Evolutionary conservation across 495 filamentous ascomycete species (phyloP).

Genomic region (Xylaria cubensis): DNA sequence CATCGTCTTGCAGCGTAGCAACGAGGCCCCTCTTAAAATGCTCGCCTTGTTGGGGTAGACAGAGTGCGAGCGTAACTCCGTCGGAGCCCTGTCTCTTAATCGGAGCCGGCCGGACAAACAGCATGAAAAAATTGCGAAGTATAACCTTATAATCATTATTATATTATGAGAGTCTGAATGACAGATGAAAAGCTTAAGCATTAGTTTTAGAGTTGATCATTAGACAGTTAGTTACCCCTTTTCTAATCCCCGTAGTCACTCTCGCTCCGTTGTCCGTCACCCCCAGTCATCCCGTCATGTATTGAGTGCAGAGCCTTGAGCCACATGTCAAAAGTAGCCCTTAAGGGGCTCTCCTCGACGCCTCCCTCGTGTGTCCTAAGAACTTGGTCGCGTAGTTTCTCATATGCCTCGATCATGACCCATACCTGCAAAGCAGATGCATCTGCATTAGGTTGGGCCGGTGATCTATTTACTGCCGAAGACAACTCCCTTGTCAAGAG

Average conservation of each 20-base stretch:
- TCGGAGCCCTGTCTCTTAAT: background rate
- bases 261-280: constrained; percentile 39
- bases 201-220: constrained; percentile 21
- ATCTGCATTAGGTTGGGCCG: constrained; percentile 37
- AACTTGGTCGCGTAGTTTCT: constrained; percentile 49
- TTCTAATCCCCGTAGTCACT: constrained; percentile 40
- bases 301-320: constrained; percentile 49
- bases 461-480: constrained; percentile 38
- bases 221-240: background rate
- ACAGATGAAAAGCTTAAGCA: background rate
- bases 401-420: constrained; percentile 60
- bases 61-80: background rate
- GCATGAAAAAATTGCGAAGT: background rate
- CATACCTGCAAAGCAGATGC: constrained; percentile 63
- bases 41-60: constrained; percentile 16
- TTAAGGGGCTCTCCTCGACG: constrained; percentile 35
- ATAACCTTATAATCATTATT: background rate
- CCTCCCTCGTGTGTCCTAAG: constrained; percentile 30
- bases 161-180: background rate
- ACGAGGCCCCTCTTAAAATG: background rate
- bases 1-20: constrained; percentile 8
- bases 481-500: constrained; percentile 52
- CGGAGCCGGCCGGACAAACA: background rate
- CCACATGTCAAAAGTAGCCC: constrained; percentile 53
- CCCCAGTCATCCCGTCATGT: constrained; percentile 44